Evolutionary conservation across 2,329 filamentous ascomycete species (phyloP).

Genomic region (Fusarium concolor): DNA sequence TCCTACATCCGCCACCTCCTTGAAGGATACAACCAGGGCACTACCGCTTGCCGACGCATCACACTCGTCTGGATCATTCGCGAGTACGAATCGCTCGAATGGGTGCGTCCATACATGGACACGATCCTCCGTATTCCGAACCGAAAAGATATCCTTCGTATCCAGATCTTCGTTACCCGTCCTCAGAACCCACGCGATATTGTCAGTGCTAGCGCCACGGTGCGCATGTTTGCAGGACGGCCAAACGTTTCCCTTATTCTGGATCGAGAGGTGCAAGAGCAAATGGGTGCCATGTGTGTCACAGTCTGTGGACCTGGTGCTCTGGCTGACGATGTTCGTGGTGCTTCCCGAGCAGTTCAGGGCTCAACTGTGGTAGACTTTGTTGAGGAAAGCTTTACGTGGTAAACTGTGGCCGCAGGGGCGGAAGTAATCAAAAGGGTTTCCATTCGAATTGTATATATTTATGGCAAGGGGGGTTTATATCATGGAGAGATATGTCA

Average conservation of each 20-base stretch:
- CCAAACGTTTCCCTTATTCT: constrained; percentile 86
- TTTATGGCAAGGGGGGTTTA: constrained; percentile 39
- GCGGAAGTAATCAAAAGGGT: constrained; percentile 20
- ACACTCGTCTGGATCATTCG: constrained; percentile 94
- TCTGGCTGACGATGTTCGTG: constrained; percentile 79
- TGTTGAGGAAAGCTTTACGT: constrained; percentile 81
- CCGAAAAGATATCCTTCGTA: constrained; percentile 83
- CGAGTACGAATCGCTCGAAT: constrained; percentile 88
- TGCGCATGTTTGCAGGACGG: constrained; percentile 92
- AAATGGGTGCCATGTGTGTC: constrained; percentile 89
- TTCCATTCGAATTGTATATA: constrained; percentile 49
- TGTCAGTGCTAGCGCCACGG: constrained; percentile 78
- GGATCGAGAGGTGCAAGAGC: constrained; percentile 81
- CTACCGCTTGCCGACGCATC: constrained; percentile 82
- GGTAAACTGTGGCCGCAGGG: constrained; percentile 53
- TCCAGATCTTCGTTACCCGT: constrained; percentile 90
- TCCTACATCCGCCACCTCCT: constrained; percentile 86
- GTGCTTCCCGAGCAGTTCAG: constrained; percentile 73
- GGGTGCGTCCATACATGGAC: constrained; percentile 90
- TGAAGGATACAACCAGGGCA: constrained; percentile 74
- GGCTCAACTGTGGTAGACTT: constrained; percentile 76
- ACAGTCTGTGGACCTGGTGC: constrained; percentile 82
- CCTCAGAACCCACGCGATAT: constrained; percentile 88
- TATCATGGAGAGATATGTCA: constrained; percentile 34
- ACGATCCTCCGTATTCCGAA: constrained; percentile 80